Evolutionary conservation across 2,329 filamentous ascomycete species (phyloP), one percentile per base, ranked within the genome.

Genomic region (Trichoderma sp.): DNA sequence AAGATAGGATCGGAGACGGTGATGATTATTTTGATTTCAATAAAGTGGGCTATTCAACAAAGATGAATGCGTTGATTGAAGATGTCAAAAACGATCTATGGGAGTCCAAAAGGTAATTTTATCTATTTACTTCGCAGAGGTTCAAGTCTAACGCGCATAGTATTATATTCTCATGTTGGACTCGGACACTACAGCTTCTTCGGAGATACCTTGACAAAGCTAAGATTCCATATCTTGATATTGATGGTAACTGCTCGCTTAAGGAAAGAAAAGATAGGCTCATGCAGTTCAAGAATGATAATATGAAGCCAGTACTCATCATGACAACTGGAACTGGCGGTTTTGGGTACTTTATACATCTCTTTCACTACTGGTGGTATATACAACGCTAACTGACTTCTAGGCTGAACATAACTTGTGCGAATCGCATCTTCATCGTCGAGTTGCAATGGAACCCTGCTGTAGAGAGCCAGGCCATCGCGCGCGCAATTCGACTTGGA

Each of bases 371-470:
- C 3, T 9, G 26, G 18, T 12, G 3, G 3, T n/a, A n/a, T 43
- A 43, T 43, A 34, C 7, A 24, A 32, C 3, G 6, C 26, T 69
- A 28, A 69, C n/a, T 5, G 12, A 21, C 2, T 26, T 14, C 47
- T 5, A 84, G 85, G 11, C 72, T 88, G 0, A 87, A 87, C n/a
- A 78, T 88, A 3, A 82, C 84, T 0, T 80, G 80, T 0, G 86
- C 86, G 0, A 86, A 83, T 57, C 80, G 83, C 0, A 82, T 88
- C 0, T 86, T 85, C 71, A 83, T 88, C 3, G 77, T 88, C 0
- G 87, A 88, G 64, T 82, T 85, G 0, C 87, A 88, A 30, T 88
- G 86, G 86, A 88, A 88, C 51, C 86, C 86, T 0, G 83, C 81
- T 2, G 82, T 86, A 0, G 87, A 88, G 71, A 82, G 82, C 14